Evolutionary conservation across 768 basidiomycete genomes (phyloP), one percentile per base, ranked within the genome.

Genomic region (Mycena leptocephala): DNA sequence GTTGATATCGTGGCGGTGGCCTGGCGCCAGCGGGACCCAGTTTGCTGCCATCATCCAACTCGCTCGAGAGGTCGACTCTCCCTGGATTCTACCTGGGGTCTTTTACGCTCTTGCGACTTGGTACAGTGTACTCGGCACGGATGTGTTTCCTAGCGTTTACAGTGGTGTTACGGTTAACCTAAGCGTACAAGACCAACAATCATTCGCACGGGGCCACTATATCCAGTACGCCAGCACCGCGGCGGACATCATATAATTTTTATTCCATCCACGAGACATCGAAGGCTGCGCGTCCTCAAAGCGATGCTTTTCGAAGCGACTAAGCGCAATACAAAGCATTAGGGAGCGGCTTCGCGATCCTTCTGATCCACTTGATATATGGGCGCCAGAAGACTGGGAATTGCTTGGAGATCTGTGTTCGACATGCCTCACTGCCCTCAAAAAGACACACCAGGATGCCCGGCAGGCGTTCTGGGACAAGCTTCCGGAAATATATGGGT

Each of bases 1-100:
- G 24, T 9, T 4, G 1, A 26, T 3, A 14, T 64, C 59, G 24
- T 70, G 67, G 67, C n/a, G n/a, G n/a, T n/a, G n/a, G 4, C 5
- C 3, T 3, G n/a, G 9, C 58, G 35, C 13, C 14, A 5, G n/a
- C n/a, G n/a, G n/a, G n/a, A n/a, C n/a, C 20, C 9, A 33, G 1
- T 11, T 10, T 11, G 7, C 55, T 4, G 32, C 1, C 20, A 72
- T 73, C n/a, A 70, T 77, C 26, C 68, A 65, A 46, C 43, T 77
- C 35, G 72, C 72, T 7, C 72, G 76, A 3, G 72, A 77, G 26
- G 55, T 74, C 30, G 72, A 61, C 24, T 68, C 72, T 14, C 37
- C n/a, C 3, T 77, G 76, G 76, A 48, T 77, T 11, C 26, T 77
- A 1, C 76, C 76, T 16, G 1, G 3, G n/a, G 63, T 64, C 2